A percentile compares a stretch with the other conserved stretches of the same genome.
Evolutionary conservation across 352 stramenopile species (phyloP).

Genomic region (Phytopythium oedochilum): DNA sequence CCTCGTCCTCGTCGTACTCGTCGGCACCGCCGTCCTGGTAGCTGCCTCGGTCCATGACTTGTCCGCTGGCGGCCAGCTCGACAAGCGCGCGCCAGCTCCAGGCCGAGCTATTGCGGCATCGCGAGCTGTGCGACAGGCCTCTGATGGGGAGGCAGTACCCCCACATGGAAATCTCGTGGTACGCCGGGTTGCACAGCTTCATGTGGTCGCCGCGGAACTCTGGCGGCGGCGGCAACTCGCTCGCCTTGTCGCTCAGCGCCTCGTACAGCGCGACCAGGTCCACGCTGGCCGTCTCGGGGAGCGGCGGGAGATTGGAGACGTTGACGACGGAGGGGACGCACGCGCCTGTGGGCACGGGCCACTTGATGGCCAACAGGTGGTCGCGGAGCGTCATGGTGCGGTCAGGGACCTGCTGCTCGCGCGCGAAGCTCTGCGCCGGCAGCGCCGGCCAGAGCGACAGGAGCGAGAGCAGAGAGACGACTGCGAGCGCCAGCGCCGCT

Average conservation of each 20-base stretch:
- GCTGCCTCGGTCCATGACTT: not conserved
- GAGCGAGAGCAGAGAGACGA: not conserved
- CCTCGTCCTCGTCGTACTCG: not conserved
- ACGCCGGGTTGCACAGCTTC: not conserved
- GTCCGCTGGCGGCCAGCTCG: not conserved
- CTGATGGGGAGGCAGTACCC: slow-evolving; percentile 1
- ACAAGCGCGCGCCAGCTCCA: slow-evolving; percentile 2
- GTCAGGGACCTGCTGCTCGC: not conserved
- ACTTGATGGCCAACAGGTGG: not conserved
- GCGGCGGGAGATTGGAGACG: not conserved
- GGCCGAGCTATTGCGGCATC: not conserved
- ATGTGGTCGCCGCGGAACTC: not conserved
- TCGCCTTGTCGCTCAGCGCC: not conserved
- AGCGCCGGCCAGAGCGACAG: not conserved
- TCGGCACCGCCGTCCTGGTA: not conserved
- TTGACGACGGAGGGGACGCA: not conserved
- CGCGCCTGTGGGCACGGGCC: not conserved
- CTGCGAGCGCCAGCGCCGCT: not conserved
- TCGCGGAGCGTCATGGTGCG: not conserved
- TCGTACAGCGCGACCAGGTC: not conserved
- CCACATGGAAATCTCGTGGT: not conserved
- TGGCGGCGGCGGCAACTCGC: not conserved
- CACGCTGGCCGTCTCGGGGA: not conserved
- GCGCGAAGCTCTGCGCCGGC: not conserved
- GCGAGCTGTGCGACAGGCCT: not conserved